These are phyloP conservation scores for Areca catechu DNA, from an alignment of 176 grass and related monocot species.

Conservation along the genomic window DNA sequence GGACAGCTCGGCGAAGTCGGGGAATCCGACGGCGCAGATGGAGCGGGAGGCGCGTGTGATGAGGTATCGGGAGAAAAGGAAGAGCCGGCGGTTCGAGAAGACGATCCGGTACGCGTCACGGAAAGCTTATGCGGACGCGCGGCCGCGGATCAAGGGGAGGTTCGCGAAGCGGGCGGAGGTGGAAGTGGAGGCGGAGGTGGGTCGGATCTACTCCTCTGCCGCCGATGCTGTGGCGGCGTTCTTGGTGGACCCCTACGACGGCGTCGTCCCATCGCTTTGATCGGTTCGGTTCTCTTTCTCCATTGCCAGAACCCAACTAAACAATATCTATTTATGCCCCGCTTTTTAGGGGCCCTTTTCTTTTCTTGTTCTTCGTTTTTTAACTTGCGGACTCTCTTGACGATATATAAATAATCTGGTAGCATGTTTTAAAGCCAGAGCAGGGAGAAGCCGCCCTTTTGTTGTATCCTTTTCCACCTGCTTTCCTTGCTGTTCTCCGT, in stretches of 20 bases:
- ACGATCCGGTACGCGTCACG: slow-evolving; percentile 86
- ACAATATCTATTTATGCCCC: no score
- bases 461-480: no score
- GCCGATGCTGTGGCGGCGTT: slow-evolving; percentile 4
- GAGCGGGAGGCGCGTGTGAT: slow-evolving; percentile 67
- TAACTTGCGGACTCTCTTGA: no score
- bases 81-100: slow-evolving; percentile 93
- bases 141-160: slow-evolving; percentile 79
- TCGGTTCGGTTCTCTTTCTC: no score
- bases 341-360: no score
- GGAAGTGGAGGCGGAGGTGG: slow-evolving; percentile 16
- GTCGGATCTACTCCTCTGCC: slow-evolving; percentile 13
- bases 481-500: no score
- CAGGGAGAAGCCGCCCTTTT: no score
- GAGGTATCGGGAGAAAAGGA: slow-evolving; percentile 86
- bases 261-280: slow-evolving; percentile 18
- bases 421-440: no score
- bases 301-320: no score
- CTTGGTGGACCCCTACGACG: slow-evolving; percentile 31
- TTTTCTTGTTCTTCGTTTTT: no score
- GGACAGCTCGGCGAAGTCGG: not conserved
- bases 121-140: slow-evolving; percentile 85
- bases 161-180: slow-evolving; percentile 63
- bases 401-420: no score
- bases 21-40: slow-evolving; percentile 18